These are phyloP conservation scores for Mixia osmundae DNA, from an alignment of 1,284 basidiomycete species.

Conservation along the genomic window DNA sequence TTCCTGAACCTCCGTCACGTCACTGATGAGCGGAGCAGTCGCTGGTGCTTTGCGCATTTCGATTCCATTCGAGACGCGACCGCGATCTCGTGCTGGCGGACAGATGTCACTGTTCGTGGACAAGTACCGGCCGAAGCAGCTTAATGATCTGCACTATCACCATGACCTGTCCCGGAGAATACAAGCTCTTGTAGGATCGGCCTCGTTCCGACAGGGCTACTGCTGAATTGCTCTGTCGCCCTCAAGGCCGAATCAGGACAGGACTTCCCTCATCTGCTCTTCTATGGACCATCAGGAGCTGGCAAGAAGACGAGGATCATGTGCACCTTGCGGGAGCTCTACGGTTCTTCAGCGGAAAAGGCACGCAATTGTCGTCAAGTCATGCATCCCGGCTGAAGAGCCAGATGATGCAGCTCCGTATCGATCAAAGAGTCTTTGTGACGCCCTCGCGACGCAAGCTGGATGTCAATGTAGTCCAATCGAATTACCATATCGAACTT, in stretches of 20 bases:
- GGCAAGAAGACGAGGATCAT: slow-evolving; percentile 96
- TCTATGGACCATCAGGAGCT: slow-evolving; percentile 91
- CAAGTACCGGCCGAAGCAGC: slow-evolving; percentile 62
- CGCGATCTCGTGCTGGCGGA: too few species aligned
- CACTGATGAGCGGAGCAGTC: too few species aligned
- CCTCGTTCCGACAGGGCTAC: not conserved
- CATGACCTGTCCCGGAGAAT: slow-evolving; percentile 52
- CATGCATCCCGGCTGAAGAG: not conserved
- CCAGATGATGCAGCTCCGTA: slow-evolving; percentile 49
- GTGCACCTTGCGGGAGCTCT: slow-evolving; percentile 66
- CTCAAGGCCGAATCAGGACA: slow-evolving; percentile 7
- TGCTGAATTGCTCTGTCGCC: not conserved
- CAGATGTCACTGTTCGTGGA: slow-evolving; percentile 18
- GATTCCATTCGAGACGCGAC: too few species aligned
- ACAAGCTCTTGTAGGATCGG: slow-evolving; percentile 41
- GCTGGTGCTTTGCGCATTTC: too few species aligned
- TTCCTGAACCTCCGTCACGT: too few species aligned
- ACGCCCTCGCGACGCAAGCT: slow-evolving; percentile 86
- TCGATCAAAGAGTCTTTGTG: slow-evolving; percentile 89
- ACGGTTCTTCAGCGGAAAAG: slow-evolving; percentile 80
- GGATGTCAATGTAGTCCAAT: slow-evolving; percentile 90
- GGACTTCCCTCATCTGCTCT: slow-evolving; percentile 93
- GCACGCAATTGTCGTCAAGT: slow-evolving; percentile 25
- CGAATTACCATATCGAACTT: slow-evolving; percentile 92
- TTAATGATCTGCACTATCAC: slow-evolving; percentile 80